Conservation (phyloP, 2,329 filamentous ascomycete genomes). For the Chaetomium olivaceum region DNA sequence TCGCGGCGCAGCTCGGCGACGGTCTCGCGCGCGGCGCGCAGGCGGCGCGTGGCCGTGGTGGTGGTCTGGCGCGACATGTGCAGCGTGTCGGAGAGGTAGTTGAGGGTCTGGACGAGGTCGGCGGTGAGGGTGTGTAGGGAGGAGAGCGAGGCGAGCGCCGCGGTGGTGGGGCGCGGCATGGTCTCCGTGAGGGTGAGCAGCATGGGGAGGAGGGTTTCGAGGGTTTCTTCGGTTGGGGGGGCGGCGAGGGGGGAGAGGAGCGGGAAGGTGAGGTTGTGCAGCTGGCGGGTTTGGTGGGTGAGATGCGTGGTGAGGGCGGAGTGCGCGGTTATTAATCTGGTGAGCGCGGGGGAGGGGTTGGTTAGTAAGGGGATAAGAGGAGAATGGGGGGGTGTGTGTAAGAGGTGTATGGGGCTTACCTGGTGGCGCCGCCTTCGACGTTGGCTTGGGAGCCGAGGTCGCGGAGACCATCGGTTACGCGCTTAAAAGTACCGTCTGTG, state of each 20-base stretch:
- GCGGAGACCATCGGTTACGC: conserved; percentile 68
- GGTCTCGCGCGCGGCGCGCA: conserved; percentile 81
- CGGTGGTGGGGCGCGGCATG: conserved; percentile 65
- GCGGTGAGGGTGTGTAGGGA: conserved; percentile 69
- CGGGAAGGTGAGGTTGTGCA: conserved; percentile 71
- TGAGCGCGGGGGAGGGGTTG: neutral
- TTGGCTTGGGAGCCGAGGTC: conserved; percentile 72
- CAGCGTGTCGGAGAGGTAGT: conserved; percentile 83
- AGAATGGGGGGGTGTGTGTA: neutral
- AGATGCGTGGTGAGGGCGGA: conserved; percentile 74
- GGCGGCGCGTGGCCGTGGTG: conserved; percentile 73
- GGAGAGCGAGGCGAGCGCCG: conserved; percentile 65
- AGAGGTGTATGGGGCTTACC: conserved; percentile 47
- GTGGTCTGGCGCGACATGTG: conserved; percentile 93
- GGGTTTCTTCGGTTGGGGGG: conserved; percentile 62
- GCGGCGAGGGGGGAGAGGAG: conserved; percentile 69
- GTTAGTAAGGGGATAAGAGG: conserved; percentile 3
- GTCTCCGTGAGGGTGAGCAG: conserved; percentile 64
- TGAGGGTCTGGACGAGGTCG: conserved; percentile 76
- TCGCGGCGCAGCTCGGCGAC: conserved; percentile 83
- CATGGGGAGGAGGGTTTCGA: conserved; percentile 69
- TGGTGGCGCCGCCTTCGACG: conserved; percentile 70
- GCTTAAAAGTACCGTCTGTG: conserved; percentile 65
- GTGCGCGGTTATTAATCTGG: conserved; percentile 72
- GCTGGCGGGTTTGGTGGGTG: conserved; percentile 70